Evolutionary conservation across 768 basidiomycete genomes (phyloP), one percentile per base, ranked within the genome.

Genomic region (Trametes cubensis): DNA sequence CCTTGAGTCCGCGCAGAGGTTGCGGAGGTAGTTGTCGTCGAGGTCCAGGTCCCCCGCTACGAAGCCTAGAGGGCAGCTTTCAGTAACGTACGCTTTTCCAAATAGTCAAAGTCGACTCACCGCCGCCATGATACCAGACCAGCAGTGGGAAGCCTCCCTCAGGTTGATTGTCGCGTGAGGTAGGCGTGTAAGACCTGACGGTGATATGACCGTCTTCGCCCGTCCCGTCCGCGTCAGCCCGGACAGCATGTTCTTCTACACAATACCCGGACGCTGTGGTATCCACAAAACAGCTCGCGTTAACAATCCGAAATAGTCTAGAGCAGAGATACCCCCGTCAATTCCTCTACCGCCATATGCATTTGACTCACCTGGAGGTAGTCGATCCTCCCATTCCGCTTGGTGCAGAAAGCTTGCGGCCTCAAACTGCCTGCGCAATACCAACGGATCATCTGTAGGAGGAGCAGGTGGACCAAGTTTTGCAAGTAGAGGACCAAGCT

Each of bases 1-100:
- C 18, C 59, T 59, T 10, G 62, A 41, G 7, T 62, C 64, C 1
- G 52, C 52, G 41, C 62, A 63, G 38, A 65, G 34, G 30, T 46
- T 55, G 14, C 66, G 63, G 23, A 64, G 47, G 26, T 54, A 53
- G 14, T 38, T 49, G 48, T 67, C 70, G 25, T 70, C 67, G 26
- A 48, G 39, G 8, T 70, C 63, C 14, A 70, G 17, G 17, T 55
- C 50, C 2, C 68, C 67, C 25, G 54, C 49, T n/a, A 63, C 34
- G 39, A 58, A 42, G 4, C 59, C 59, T 51, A 18, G 6, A 18
- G 5, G 6, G 3, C 3, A 13, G 4, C 28, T 2, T 34, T 40
- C 17, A 45, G 41, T 15, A 6, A 23, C 41, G 21, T 28, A 21
- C 15, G 18, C n/a, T 42, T 23, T 17, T 20, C 25, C 39, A n/a